Conservation (phyloP, 1,284 basidiomycete genomes). For the Rhodofomes roseus region DNA sequence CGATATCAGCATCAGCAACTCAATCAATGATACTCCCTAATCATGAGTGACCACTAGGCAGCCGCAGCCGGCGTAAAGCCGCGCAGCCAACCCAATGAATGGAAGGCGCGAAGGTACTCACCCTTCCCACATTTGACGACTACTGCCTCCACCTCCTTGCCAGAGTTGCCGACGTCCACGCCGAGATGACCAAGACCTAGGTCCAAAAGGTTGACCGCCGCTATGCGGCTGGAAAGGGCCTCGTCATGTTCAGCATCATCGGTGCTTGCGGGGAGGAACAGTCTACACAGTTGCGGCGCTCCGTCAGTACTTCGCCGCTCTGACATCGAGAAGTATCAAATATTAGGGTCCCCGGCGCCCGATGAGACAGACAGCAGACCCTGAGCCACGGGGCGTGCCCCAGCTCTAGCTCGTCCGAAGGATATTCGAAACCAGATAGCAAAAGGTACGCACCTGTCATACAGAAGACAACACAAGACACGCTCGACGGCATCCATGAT, state of each 20-base stretch:
- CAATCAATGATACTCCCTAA: not conserved
- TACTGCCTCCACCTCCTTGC: conserved; percentile 59
- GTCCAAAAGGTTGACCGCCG: conserved; percentile 88
- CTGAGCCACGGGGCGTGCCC: not conserved
- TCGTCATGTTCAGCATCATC: conserved; percentile 87
- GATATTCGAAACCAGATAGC: not conserved
- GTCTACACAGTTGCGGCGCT: conserved; percentile 29
- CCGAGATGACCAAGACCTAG: conserved; percentile 85
- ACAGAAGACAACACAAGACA: conserved; percentile 67
- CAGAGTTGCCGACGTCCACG: conserved; percentile 56
- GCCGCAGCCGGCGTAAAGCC: not conserved
- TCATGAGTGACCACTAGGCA: not conserved
- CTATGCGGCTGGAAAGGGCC: conserved; percentile 82
- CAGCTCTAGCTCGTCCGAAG: no score
- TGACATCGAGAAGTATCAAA: not conserved
- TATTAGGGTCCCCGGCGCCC: not conserved
- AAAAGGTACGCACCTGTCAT: conserved; percentile 31
- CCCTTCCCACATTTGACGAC: conserved; percentile 75
- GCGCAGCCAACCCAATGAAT: not conserved
- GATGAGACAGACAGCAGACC: not conserved
- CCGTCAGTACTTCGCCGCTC: not conserved
- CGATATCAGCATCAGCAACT: conserved; percentile 4
- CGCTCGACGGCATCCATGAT: conserved; percentile 73
- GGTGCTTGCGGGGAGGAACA: conserved; percentile 64
- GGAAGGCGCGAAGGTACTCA: conserved; percentile 33